Conservation (phyloP, 2,329 filamentous ascomycete genomes). For the Emergomyces africanus region DNA sequence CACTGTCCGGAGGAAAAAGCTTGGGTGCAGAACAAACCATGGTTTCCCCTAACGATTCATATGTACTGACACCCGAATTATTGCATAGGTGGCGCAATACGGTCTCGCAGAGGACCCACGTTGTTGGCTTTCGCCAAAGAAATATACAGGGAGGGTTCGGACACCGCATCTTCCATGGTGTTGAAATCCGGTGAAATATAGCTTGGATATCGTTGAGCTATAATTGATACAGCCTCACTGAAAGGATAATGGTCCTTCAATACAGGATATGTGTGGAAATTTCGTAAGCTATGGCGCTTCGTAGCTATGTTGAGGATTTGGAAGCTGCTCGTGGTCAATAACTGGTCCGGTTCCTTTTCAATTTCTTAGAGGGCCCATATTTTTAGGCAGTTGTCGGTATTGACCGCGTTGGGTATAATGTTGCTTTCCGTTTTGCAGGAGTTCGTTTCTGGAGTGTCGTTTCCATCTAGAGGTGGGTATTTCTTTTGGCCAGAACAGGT, state of each 20-base stretch:
- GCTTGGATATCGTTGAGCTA: not conserved
- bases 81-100: not conserved
- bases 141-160: not conserved
- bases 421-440: not conserved
- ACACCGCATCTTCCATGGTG: not conserved
- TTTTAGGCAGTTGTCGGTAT: constrained; percentile 27
- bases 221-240: not conserved
- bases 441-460: not conserved
- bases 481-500: constrained; percentile 37
- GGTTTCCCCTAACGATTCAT: not conserved
- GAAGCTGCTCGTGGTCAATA: not conserved
- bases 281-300: not conserved
- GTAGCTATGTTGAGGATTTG: not conserved
- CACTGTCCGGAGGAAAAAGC: too few species aligned
- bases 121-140: not conserved
- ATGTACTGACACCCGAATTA: not conserved
- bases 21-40: not conserved
- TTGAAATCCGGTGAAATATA: not conserved
- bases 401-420: not conserved
- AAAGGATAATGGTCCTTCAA: not conserved
- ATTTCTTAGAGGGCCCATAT: constrained; percentile 23
- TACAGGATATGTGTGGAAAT: not conserved
- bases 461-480: constrained; percentile 11
- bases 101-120: too few species aligned
- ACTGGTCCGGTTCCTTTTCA: not conserved